Conservation (phyloP, 1,284 basidiomycete genomes). For the Laetiporus sulphureus region DNA sequence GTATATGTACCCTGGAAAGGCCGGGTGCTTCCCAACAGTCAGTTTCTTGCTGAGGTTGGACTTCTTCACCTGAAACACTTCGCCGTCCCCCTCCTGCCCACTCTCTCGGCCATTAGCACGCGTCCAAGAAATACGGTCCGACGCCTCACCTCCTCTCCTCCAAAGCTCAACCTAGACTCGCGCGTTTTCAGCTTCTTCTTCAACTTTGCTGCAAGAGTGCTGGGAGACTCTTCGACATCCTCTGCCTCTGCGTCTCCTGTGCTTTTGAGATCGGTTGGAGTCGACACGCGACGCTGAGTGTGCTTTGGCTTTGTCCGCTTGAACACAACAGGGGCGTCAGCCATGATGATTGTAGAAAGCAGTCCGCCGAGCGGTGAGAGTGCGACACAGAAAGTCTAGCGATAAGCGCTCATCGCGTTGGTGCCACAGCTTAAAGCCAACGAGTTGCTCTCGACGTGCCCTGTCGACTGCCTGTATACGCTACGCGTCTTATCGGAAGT, state of each 20-base stretch:
- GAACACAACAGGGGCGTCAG: conserved; percentile 34
- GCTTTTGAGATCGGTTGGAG: conserved; percentile 28
- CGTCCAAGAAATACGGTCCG: conserved; percentile 12
- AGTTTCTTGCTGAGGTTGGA: conserved; percentile 65
- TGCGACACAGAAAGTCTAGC: too few relatives aligned
- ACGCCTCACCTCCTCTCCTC: conserved; percentile 61
- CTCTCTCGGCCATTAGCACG: conserved; percentile 19
- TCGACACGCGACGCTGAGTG: conserved; percentile 35
- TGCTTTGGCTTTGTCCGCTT: conserved; percentile 56
- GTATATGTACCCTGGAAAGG: conserved; percentile 30
- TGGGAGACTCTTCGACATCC: conserved; percentile 38
- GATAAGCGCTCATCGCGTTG: too few relatives aligned
- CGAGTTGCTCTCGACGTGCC: too few relatives aligned
- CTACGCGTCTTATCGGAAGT: too few relatives aligned
- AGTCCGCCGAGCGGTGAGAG: background rate
- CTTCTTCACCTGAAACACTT: conserved; percentile 72
- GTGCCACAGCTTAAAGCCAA: too few relatives aligned
- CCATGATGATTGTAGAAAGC: conserved; percentile 14
- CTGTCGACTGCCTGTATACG: too few relatives aligned
- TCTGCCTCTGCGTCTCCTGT: conserved; percentile 20
- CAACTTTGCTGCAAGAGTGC: conserved; percentile 52
- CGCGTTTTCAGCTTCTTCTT: conserved; percentile 61
- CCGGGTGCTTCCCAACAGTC: conserved; percentile 40
- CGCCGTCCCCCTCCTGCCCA: conserved; percentile 45
- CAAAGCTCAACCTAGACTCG: conserved; percentile 72